Percentiles rank a stretch among this genome's conserved stretches.
Conservation (phyloP, 371 early-diverging fungal species). For the Rhizomucor pusillus region DNA sequence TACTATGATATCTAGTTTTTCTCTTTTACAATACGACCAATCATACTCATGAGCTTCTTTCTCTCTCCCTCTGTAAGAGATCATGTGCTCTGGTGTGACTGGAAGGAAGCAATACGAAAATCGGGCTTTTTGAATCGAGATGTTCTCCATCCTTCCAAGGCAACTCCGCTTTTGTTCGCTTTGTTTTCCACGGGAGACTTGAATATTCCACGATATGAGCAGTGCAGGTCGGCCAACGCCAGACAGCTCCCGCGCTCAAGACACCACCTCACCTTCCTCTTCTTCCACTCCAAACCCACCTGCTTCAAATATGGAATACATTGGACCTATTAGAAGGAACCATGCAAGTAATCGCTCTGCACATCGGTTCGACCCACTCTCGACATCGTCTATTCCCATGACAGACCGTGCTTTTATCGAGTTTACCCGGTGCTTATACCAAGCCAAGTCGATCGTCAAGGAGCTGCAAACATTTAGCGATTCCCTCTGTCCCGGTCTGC, state of each 20-base stretch:
- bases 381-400: conserved; percentile 6
- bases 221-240: background rate
- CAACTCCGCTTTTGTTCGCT: too few species aligned
- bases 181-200: background rate
- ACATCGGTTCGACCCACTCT: conserved; percentile 4
- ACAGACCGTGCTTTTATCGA: conserved; percentile 33
- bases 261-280: background rate
- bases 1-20: too few species aligned
- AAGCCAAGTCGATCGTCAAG: conserved; percentile 43
- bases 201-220: background rate
- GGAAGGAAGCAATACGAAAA: too few species aligned
- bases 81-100: too few species aligned
- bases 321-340: conserved; percentile 4
- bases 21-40: too few species aligned
- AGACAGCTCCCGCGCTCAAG: background rate
- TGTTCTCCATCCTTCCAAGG: too few species aligned
- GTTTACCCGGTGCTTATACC: conserved; percentile 43
- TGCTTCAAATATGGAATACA: background rate
- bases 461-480: conserved; percentile 34
- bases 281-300: background rate
- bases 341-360: background rate
- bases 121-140: too few species aligned
- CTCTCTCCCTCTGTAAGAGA: too few species aligned
- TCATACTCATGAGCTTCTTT: too few species aligned
- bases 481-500: conserved; percentile 25